These are phyloP conservation scores for Wickerhamomyces strasburgensis DNA, from an alignment of 805 yeast genomes.

Conservation along the genomic window DNA sequence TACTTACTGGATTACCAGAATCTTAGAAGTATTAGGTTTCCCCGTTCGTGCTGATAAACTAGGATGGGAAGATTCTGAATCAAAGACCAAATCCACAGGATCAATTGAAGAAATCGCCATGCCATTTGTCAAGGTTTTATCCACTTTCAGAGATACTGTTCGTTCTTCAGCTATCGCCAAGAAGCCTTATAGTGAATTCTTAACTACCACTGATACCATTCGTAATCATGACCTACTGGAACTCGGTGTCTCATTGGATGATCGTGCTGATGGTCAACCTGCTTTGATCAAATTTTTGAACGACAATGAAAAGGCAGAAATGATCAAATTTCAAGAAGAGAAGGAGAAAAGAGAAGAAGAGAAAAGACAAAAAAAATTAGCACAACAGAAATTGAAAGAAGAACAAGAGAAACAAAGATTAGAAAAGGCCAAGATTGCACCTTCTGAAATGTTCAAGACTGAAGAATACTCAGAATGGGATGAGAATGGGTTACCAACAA, in stretches of 20 bases:
- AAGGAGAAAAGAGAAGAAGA: constrained; percentile 50
- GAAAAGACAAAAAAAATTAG: constrained; percentile 54
- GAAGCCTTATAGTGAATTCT: constrained; percentile 45
- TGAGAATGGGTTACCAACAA: constrained; percentile 75
- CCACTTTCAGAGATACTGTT: constrained; percentile 77
- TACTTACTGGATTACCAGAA: constrained; percentile 66
- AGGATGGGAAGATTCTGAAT: constrained; percentile 66
- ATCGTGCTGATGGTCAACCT: constrained; percentile 70
- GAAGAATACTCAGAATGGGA: constrained; percentile 73
- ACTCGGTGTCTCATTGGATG: constrained; percentile 83
- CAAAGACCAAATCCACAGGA: constrained; percentile 19
- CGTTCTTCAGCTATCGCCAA: constrained; percentile 67
- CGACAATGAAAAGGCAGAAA: constrained; percentile 61
- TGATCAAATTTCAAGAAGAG: constrained; percentile 50
- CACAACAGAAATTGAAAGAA: constrained; percentile 50
- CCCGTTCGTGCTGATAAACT: constrained; percentile 59
- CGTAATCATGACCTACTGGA: constrained; percentile 68
- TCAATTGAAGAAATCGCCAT: constrained; percentile 61
- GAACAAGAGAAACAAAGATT: constrained; percentile 57
- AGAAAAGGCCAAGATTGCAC: constrained; percentile 64
- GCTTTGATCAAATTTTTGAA: constrained; percentile 81
- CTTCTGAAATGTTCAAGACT: constrained; percentile 68
- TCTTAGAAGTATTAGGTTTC: constrained; percentile 72
- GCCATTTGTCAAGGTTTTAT: constrained; percentile 76
- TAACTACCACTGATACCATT: constrained; percentile 68